Base-by-base conservation (phyloP, 352 stramenopile genomes). In the Pythium utonaiense region DNA sequence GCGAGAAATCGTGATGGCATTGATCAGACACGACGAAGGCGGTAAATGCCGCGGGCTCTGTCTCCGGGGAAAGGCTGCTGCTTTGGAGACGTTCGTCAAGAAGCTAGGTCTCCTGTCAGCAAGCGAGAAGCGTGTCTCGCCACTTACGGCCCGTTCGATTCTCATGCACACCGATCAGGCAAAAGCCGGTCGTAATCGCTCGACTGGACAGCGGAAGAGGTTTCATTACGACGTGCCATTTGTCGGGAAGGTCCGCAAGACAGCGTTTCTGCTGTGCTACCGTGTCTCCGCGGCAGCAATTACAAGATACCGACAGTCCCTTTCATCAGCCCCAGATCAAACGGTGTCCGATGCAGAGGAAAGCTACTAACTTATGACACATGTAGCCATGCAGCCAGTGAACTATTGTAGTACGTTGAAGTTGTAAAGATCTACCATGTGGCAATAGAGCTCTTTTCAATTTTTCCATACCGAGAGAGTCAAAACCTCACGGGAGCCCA, bases 221-320 rank as follows among this genome's bases (percentile, higher is more conserved):
- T 30, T 52, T n/a, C 44, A 52, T 6, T 52, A 52, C 44, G 31
- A 52, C 44, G 5, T 53, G 3, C 47, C 47, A 6, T 53, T 38
- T n/a, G 19, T 53, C 16, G 47, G 47, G 2, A 25, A 24, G 24
- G 47, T 53, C 7, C 24, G 47, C 47, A 53, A 53, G 25, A 53
- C 21, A 24, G 47, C 47, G 19, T 53, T 53, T 27, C 34, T 53
- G 47, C 13, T 21, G 2, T 24, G 47, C 47, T 53, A 38, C 24
- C 13, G 25, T 6, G 47, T 53, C 2, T 53, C 47, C 3, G 47
- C 47, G 8, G 24, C 24, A 5, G 38, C 47, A 2, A 53, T 53
- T 24, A 27, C 25, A 13, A 24, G 47, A 10, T 53, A 53, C 47
- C n/a, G n/a, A n/a, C n/a, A n/a, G n/a, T n/a, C n/a, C n/a, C n/a